A percentile compares a stretch with the other conserved stretches of the same genome.
These are phyloP conservation scores for Botrytis cinerea DNA, from an alignment of 2,329 filamentous ascomycete genomes.

Conservation along the genomic window DNA sequence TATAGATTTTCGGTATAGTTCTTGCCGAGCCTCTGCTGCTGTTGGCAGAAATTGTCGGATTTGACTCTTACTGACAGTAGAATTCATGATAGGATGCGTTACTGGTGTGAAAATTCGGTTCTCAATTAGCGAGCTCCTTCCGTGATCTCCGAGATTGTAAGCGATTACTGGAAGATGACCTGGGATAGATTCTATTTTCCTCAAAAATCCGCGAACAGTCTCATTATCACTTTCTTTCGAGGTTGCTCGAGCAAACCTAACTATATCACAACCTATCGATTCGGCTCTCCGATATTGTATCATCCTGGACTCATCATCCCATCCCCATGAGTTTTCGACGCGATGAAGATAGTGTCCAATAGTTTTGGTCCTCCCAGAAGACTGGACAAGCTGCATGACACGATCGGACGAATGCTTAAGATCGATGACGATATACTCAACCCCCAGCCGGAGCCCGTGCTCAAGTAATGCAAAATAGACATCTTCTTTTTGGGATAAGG, in stretches of 20 bases:
- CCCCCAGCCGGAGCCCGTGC: constrained; percentile 64
- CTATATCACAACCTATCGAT: constrained; percentile 55
- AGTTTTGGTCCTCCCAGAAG: constrained; percentile 54
- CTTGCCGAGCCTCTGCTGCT: constrained; percentile 61
- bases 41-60: constrained; percentile 47
- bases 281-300: constrained; percentile 53
- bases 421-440: constrained; percentile 66
- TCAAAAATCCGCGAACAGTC: constrained; percentile 35
- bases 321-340: constrained; percentile 43
- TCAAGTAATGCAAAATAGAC: constrained; percentile 60
- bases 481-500: constrained; percentile 35
- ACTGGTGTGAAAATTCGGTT: constrained; percentile 60
- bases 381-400: constrained; percentile 48
- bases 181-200: constrained; percentile 35
- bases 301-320: constrained; percentile 52
- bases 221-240: constrained; percentile 54
- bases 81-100: constrained; percentile 55
- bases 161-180: constrained; percentile 47
- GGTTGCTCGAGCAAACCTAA: constrained; percentile 56
- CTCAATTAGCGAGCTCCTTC: constrained; percentile 56
- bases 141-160: constrained; percentile 57
- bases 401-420: constrained; percentile 53
- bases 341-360: constrained; percentile 52
- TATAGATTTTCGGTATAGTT: constrained; percentile 66
- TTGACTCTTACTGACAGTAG: constrained; percentile 49